These are phyloP conservation scores for Cronartium quercuum DNA, from an alignment of 1,284 basidiomycete genomes.

Conservation along the genomic window DNA sequence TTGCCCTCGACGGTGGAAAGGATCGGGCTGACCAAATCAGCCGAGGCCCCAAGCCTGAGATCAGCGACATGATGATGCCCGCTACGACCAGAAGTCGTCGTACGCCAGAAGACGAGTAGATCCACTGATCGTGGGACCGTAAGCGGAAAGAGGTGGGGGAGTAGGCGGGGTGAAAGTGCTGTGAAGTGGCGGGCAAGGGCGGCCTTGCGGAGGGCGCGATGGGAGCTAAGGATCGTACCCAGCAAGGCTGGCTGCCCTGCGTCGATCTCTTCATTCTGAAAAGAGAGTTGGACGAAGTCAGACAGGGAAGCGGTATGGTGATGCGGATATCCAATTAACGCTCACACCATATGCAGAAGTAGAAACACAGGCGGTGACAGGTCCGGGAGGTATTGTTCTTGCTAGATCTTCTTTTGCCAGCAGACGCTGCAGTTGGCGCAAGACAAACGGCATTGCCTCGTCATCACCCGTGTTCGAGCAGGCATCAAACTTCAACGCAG, in stretches of 20 bases:
- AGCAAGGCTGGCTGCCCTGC: constrained; percentile 46
- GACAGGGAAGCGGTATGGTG: neutral
- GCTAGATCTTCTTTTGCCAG: constrained; percentile 10
- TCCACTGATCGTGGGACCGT: constrained; percentile 68
- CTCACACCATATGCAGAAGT: constrained; percentile 16
- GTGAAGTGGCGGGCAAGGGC: constrained; percentile 54
- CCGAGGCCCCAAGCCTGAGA: constrained; percentile 61
- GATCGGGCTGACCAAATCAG: constrained; percentile 56
- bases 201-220: constrained; percentile 53
- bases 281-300: neutral
- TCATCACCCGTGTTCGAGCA: neutral
- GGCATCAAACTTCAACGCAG: constrained; percentile 12
- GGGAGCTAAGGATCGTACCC: constrained; percentile 52
- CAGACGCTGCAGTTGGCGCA: constrained; percentile 8
- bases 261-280: constrained; percentile 25
- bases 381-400: neutral
- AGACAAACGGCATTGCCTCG: neutral
- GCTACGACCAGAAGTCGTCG: constrained; percentile 55
- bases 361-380: neutral
- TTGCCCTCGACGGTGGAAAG: constrained; percentile 61
- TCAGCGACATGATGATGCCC: constrained; percentile 62
- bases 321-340: neutral
- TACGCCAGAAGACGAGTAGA: constrained; percentile 66
- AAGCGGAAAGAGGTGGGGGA: constrained; percentile 66
- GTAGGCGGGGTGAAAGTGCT: constrained; percentile 57